Base-by-base conservation (phyloP, 164 flowering plant species). In the Cinnamomum micranthum region DNA sequence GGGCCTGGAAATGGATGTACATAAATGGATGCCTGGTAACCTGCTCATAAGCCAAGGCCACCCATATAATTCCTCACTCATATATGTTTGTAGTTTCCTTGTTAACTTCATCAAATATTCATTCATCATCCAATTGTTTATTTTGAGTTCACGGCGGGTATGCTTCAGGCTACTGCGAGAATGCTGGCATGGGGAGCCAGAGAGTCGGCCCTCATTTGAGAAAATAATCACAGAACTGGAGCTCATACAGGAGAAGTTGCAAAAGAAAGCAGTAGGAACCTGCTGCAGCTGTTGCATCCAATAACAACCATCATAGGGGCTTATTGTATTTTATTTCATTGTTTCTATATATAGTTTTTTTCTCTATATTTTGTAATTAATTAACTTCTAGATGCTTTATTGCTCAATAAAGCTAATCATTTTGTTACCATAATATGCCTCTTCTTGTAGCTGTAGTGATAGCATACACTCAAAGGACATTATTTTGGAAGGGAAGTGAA, bases 111-210 rank as follows among this genome's bases (percentile, higher is more conserved):
- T 31, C 35, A 4, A 55, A 17, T 14, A 55, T 0, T 55, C 17
- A 55, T 55, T 55, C 60, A 14, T 55, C 60, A 17, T 55, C n/a
- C 6, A 41, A 55, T 20, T 1, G 7, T 17, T 55, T 55, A 15
- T 55, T 20, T 55, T 4, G n/a, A 55, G 19, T 55, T 55, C 60
- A 17, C 13, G 2, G 1, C 0, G 60, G 60, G 20, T 55, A 4
- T 55, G 47, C n/a, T 69, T 65, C 78, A 86, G 88, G 83, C 83
- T 85, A 66, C 86, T 88, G 15, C 79, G 80, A 66, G 75, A 82
- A 19, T 88, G 88, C 82, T 88, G 90, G 90, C 90, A 88, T 77
- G 81, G 77, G 84, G 81, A 81, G 69, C 88, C 87, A 3, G 89
- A 86, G 25, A 63, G 73, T 59, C 80, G 88, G 12, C 91, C 87